Percentiles rank a stretch among this genome's conserved stretches.
Evolutionary conservation across 192 early-diverging fungal species (phyloP).

Genomic region (Kappamyces sp.): DNA sequence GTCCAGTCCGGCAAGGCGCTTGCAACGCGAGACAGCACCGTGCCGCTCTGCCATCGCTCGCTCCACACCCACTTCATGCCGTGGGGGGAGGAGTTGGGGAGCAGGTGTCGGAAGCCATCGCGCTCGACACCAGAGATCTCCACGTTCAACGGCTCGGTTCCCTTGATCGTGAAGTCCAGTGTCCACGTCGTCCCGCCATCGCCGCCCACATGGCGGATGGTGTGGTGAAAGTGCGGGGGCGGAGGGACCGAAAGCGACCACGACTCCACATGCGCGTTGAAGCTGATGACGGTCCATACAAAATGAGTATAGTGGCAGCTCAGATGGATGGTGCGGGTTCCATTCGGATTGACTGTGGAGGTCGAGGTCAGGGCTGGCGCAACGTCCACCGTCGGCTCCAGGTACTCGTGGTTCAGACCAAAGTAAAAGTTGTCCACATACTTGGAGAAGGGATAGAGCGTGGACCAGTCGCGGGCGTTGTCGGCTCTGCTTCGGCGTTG

Average conservation of each 20-base stretch:
- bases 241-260: conserved; percentile 43
- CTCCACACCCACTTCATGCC: conserved; percentile 27
- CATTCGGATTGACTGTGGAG: conserved; percentile 36
- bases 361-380: conserved; percentile 28
- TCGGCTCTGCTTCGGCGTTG: conserved; percentile 18
- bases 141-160: conserved; percentile 15
- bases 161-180: conserved; percentile 22
- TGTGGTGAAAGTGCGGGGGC: conserved; percentile 10
- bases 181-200: conserved; percentile 28
- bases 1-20: conserved; percentile 34
- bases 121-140: conserved; percentile 30
- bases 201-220: conserved; percentile 30
- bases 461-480: conserved; percentile 48
- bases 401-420: conserved; percentile 13
- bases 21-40: conserved; percentile 25
- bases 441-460: conserved; percentile 58
- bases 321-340: conserved; percentile 39
- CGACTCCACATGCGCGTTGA: conserved; percentile 50
- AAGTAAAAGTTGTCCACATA: conserved; percentile 33
- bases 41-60: conserved; percentile 28
- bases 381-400: conserved; percentile 14
- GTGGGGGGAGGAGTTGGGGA: conserved; percentile 16
- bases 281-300: conserved; percentile 59
- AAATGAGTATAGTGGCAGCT: conserved; percentile 38
- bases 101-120: conserved; percentile 30